Percentiles rank a stretch among this genome's conserved stretches.
Evolutionary conservation across 768 basidiomycete genomes (phyloP).

Genomic region (Xerocomus potaroensis): DNA sequence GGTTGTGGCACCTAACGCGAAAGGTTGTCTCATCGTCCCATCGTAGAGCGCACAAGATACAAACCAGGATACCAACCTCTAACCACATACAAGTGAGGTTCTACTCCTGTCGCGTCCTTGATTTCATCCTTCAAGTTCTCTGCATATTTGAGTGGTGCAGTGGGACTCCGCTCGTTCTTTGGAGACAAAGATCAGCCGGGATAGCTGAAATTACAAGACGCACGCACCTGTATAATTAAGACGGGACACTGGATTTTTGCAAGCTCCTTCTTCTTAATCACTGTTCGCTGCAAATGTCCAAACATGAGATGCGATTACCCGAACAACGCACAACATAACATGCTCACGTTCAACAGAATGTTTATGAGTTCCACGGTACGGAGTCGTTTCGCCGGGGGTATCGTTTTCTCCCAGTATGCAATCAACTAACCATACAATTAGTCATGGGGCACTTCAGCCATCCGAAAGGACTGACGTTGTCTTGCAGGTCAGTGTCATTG

Average conservation of each 20-base stretch:
- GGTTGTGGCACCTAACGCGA: slow-evolving; percentile 46
- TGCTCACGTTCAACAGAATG: slow-evolving; percentile 56
- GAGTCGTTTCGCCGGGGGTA: slow-evolving; percentile 52
- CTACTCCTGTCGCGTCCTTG: slow-evolving; percentile 41
- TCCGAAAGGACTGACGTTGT: slow-evolving; percentile 47
- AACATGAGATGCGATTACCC: background rate
- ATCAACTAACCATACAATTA: slow-evolving; percentile 47
- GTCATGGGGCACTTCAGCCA: background rate
- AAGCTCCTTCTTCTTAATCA: slow-evolving; percentile 44
- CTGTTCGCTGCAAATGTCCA: slow-evolving; percentile 44
- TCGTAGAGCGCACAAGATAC: background rate
- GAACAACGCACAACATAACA: background rate
- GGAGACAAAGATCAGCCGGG: slow-evolving; percentile 2
- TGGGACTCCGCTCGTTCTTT: slow-evolving; percentile 58
- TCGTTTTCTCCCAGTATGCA: slow-evolving; percentile 54
- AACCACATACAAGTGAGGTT: slow-evolving; percentile 52
- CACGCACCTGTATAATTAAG: slow-evolving; percentile 61
- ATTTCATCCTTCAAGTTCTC: slow-evolving; percentile 49
- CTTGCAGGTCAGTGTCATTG: slow-evolving; percentile 50
- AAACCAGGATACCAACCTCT: slow-evolving; percentile 43
- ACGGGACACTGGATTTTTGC: slow-evolving; percentile 58
- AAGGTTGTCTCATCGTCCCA: background rate
- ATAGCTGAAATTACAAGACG: slow-evolving; percentile 8
- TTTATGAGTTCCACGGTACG: slow-evolving; percentile 51
- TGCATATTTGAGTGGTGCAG: slow-evolving; percentile 53